Conservation (phyloP, 345 rosid species). For the Psidium friedrichsthalianum region DNA sequence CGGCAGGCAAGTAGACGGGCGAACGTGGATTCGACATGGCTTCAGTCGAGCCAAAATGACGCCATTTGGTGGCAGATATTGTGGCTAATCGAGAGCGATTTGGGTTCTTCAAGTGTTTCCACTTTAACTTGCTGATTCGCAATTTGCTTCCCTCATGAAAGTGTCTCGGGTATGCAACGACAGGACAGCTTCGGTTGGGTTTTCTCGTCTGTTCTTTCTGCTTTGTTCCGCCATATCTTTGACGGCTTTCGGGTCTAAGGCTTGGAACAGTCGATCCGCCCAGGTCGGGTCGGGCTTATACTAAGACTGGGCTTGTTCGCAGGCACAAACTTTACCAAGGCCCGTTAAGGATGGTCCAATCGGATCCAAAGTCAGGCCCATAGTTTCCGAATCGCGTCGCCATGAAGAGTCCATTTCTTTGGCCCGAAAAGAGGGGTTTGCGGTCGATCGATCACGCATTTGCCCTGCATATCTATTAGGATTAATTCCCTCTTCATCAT, state of each 20-base stretch:
- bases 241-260: background rate
- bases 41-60: background rate
- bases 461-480: too few relatives aligned
- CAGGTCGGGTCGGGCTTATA: background rate
- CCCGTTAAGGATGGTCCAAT: background rate
- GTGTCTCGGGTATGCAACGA: background rate
- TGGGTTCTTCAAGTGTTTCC: background rate
- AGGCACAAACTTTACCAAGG: too few relatives aligned
- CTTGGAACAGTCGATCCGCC: background rate
- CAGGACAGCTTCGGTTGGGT: background rate
- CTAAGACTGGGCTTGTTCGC: background rate
- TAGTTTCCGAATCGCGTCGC: background rate
- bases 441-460: background rate
- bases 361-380: background rate
- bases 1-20: background rate
- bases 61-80: background rate
- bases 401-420: background rate
- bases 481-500: too few relatives aligned
- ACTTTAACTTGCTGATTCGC: too few relatives aligned
- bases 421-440: background rate
- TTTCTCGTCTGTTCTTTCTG: background rate
- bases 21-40: background rate
- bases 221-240: background rate
- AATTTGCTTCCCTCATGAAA: background rate
- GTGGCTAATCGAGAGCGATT: background rate